These are phyloP conservation scores for Penicillium concentricum DNA, from an alignment of 2,329 filamentous ascomycete species.

Conservation along the genomic window DNA sequence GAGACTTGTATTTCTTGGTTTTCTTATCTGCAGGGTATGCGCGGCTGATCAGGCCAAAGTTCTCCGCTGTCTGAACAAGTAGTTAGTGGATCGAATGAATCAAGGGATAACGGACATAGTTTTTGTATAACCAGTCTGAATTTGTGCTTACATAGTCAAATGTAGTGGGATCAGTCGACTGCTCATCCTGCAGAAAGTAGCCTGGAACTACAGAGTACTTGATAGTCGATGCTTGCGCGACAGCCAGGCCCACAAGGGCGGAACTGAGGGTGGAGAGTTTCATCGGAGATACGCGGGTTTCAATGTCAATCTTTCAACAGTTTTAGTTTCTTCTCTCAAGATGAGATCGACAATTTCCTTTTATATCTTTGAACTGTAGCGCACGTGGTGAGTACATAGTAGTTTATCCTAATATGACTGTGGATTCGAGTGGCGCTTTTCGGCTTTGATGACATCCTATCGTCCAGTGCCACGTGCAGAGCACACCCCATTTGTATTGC, in stretches of 20 bases:
- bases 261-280: slow-evolving; percentile 71
- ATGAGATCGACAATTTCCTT: slow-evolving; percentile 13
- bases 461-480: background rate
- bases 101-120: background rate
- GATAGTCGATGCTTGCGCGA: slow-evolving; percentile 52
- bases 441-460: background rate
- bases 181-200: slow-evolving; percentile 52
- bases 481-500: background rate
- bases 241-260: slow-evolving; percentile 67
- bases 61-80: slow-evolving; percentile 34
- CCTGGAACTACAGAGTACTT: slow-evolving; percentile 46
- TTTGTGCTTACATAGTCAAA: slow-evolving; percentile 46
- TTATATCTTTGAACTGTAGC: background rate
- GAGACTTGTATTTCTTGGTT: slow-evolving; percentile 25
- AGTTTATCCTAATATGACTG: background rate
- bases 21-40: slow-evolving; percentile 43
- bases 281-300: slow-evolving; percentile 16
- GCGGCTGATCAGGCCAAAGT: slow-evolving; percentile 52
- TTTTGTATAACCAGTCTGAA: background rate
- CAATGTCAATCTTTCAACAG: background rate
- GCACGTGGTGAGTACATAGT: background rate
- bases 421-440: background rate
- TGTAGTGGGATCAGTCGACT: slow-evolving; percentile 42
- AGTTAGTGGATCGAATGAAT: background rate
- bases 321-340: background rate